phyloP scores from a whole-genome alignment of 169 alveolate species.

The Pseudocohnilembus persalinus region DNA sequence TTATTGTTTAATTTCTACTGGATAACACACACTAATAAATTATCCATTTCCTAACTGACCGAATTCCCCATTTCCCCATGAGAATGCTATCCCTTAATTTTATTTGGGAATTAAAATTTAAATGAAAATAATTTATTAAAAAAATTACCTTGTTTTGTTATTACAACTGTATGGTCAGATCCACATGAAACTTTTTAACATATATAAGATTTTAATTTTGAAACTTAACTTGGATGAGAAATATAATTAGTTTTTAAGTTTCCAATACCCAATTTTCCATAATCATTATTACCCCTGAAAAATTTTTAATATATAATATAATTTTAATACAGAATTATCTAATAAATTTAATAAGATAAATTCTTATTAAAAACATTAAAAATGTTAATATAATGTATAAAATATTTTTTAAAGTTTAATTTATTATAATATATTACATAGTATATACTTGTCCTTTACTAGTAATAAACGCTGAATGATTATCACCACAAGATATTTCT shows the following conservation, averaged over 20 bases:
- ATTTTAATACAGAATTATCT: no score
- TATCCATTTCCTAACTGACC: background rate
- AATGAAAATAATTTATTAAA: no score
- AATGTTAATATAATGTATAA: no score
- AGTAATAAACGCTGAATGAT: background rate
- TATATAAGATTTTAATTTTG: background rate
- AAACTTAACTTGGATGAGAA: background rate
- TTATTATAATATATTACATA: background rate
- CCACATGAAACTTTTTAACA: background rate
- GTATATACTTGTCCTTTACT: background rate
- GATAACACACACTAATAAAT: background rate
- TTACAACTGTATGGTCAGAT: background rate
- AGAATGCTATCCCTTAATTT: background rate
- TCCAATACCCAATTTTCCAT: background rate
- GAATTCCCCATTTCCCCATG: background rate
- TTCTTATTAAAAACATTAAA: no score
- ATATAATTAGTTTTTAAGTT: no score
- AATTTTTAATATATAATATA: no score
- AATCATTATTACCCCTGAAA: background rate
- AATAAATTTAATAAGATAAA: no score
- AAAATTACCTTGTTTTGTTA: background rate
- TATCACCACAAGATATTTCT: background rate
- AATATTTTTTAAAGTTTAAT: no score
- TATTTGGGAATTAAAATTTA: background rate
- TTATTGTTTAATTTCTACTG: background rate